Evolutionary conservation across 805 yeast genomes (phyloP).

Genomic region (Yarrowia phangngaensis): DNA sequence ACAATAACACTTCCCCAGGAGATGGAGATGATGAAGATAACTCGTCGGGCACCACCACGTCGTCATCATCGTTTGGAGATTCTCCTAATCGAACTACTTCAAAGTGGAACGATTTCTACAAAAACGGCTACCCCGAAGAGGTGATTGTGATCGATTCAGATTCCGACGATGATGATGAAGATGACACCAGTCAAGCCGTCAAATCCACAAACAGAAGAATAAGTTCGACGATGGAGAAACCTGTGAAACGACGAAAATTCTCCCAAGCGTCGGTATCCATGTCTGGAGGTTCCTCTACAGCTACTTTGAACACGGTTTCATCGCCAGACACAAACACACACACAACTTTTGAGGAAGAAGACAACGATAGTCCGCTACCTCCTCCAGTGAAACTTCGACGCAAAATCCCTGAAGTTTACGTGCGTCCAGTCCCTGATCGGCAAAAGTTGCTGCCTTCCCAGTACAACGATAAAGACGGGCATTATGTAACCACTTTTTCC

Average conservation of each 20-base stretch:
- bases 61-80: conserved; percentile 6
- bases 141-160: conserved; percentile 39
- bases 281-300: conserved; percentile 20
- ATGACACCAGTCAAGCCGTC: conserved; percentile 4
- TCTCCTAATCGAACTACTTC: conserved; percentile 1
- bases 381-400: conserved; percentile 33
- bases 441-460: conserved; percentile 11
- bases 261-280: conserved; percentile 23
- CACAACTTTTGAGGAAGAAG: conserved; percentile 8
- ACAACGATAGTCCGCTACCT: conserved; percentile 14
- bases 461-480: conserved; percentile 40
- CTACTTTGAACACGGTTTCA: conserved; percentile 20
- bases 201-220: neutral
- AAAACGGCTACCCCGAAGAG: conserved; percentile 37
- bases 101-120: conserved; percentile 37
- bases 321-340: conserved; percentile 4
- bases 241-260: conserved; percentile 17
- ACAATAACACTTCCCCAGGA: conserved; percentile 20
- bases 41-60: conserved; percentile 13
- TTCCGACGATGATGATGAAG: conserved; percentile 4
- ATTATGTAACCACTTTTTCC: conserved; percentile 37
- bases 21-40: conserved; percentile 22
- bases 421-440: conserved; percentile 32
- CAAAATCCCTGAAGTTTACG: conserved; percentile 37
- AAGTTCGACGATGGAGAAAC: conserved; percentile 5